These are phyloP conservation scores for Pistacia vera DNA, from an alignment of 345 rosid genomes.

Conservation along the genomic window DNA sequence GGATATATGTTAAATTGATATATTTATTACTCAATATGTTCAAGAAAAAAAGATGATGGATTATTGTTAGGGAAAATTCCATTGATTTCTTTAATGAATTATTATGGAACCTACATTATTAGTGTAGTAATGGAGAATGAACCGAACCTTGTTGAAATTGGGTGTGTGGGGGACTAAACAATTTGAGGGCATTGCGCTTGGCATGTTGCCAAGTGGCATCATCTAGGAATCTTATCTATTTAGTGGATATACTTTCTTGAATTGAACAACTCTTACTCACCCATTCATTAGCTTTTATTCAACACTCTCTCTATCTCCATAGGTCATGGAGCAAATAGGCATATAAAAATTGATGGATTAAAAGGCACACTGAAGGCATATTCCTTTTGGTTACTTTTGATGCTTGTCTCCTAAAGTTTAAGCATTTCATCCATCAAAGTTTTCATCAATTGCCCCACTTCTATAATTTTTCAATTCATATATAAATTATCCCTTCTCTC, in stretches of 20 bases:
- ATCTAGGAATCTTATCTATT: slow-evolving; percentile 19
- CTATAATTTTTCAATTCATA: no score
- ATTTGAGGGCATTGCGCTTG: not conserved
- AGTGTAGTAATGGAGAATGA: not conserved
- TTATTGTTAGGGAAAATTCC: not conserved
- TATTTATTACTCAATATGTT: no score
- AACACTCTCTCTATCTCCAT: slow-evolving; percentile 11
- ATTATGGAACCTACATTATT: no score
- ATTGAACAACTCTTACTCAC: not conserved
- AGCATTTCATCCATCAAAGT: slow-evolving; percentile 23
- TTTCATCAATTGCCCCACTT: no score
- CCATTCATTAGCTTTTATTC: not conserved
- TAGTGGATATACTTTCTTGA: slow-evolving; percentile 15
- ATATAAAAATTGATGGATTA: not conserved
- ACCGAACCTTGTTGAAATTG: not conserved
- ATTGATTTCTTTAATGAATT: not conserved
- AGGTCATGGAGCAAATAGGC: slow-evolving; percentile 13
- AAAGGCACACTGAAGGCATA: slow-evolving; percentile 9
- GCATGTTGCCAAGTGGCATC: not conserved
- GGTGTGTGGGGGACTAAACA: not conserved
- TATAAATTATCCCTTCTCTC: no score
- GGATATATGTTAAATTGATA: no score
- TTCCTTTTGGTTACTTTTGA: slow-evolving; percentile 8
- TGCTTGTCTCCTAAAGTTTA: slow-evolving; percentile 38
- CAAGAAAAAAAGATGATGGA: not conserved